Percentiles rank a stretch among this genome's conserved stretches.
phyloP scores from a whole-genome alignment of 176 grass and related monocot genomes.

The Thalia dealbata region DNA sequence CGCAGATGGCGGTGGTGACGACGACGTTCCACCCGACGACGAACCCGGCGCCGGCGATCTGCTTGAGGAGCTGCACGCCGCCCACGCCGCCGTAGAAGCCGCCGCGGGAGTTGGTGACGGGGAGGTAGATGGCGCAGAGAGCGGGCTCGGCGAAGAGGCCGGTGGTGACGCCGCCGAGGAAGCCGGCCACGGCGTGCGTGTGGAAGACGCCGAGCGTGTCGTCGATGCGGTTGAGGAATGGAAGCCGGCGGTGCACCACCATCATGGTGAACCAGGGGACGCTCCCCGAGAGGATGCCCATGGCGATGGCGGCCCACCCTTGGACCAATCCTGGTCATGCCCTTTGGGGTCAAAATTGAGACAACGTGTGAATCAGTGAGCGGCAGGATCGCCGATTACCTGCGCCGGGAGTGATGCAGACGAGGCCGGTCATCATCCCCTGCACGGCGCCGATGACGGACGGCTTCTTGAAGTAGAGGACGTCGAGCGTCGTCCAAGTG shows the following conservation, averaged over 20 bases:
- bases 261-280: conserved; percentile 22
- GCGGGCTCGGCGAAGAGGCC: conserved; percentile 14
- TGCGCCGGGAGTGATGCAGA: conserved; percentile 16
- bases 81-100: conserved; percentile 3
- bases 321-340: conserved; percentile 10
- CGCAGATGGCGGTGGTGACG: not conserved
- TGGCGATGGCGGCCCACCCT: conserved; percentile 7
- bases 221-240: conserved; percentile 2
- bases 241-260: conserved; percentile 1
- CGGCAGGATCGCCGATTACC: no score
- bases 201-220: conserved; percentile 20
- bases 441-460: conserved; percentile 18
- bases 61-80: conserved; percentile 5
- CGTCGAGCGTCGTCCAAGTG: conserved; percentile 15
- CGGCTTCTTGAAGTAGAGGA: conserved; percentile 20
- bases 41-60: conserved; percentile 7
- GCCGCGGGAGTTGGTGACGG: conserved; percentile 4
- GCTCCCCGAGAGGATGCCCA: conserved; percentile 11
- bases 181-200: conserved; percentile 14
- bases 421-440: conserved; percentile 20
- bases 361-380: not conserved
- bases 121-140: conserved; percentile 5
- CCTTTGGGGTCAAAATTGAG: not conserved
- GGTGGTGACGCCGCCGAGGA: conserved; percentile 4
- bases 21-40: conserved; percentile 5